Evolutionary conservation across 2,329 filamentous ascomycete species (phyloP).

Genomic region (Tolypocladium ovalisporum): DNA sequence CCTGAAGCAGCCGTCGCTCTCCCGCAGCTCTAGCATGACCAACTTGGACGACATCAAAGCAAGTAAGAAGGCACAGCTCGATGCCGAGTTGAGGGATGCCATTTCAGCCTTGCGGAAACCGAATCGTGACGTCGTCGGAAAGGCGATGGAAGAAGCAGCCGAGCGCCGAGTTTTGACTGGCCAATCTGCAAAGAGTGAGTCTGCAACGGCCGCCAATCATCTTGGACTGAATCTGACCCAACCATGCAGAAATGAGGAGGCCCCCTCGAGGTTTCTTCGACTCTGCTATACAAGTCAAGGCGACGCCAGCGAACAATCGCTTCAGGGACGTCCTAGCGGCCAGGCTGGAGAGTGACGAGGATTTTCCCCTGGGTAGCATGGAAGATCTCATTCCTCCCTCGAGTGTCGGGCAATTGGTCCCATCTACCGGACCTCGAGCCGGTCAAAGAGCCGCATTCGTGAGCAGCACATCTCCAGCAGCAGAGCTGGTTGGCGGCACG

Average conservation of each 20-base stretch:
- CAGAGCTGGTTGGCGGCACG: constrained; percentile 18
- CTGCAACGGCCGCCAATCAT: neutral
- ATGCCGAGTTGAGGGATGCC: constrained; percentile 62
- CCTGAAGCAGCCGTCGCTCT: constrained; percentile 30
- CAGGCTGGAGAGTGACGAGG: constrained; percentile 13
- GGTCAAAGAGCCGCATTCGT: constrained; percentile 19
- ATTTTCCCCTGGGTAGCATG: constrained; percentile 10
- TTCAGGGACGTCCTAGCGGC: constrained; percentile 38
- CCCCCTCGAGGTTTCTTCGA: constrained; percentile 26
- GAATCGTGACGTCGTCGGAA: constrained; percentile 59
- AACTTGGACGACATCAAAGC: constrained; percentile 45
- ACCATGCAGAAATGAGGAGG: constrained; percentile 39
- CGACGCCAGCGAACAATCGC: constrained; percentile 43
- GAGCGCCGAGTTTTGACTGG: constrained; percentile 46
- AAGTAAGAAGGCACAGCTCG: constrained; percentile 54
- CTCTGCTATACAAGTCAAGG: constrained; percentile 40
- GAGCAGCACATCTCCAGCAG: constrained; percentile 16
- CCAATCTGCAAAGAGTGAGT: constrained; percentile 37
- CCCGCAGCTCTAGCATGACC: constrained; percentile 34
- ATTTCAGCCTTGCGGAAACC: constrained; percentile 66
- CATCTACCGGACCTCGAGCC: constrained; percentile 27
- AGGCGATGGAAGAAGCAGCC: constrained; percentile 54
- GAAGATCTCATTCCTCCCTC: constrained; percentile 25
- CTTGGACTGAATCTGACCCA: constrained; percentile 16
- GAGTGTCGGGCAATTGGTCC: constrained; percentile 26